Conservation (phyloP, 148 eudicot species). For the Talinum fruticosum region DNA sequence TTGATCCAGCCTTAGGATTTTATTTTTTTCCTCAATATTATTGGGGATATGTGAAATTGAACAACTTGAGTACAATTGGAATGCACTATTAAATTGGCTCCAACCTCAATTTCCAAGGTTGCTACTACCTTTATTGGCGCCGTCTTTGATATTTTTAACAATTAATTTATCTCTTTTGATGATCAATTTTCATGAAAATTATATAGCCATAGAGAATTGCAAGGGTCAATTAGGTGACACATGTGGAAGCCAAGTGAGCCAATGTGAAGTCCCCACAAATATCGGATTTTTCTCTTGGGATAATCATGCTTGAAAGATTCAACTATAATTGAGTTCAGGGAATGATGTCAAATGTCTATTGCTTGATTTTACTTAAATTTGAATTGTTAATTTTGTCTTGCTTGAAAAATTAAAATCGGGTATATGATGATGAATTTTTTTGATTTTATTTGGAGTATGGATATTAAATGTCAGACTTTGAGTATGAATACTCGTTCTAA, state of each 20-base stretch:
- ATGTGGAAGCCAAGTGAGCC: background rate
- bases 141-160: background rate
- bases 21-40: background rate
- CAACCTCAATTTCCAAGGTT: background rate
- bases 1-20: background rate
- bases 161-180: background rate
- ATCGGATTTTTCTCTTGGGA: background rate
- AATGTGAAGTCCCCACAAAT: background rate
- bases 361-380: background rate
- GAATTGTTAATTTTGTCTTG: no score
- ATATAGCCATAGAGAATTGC: background rate
- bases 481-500: no score
- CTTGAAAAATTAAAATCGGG: no score
- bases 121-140: slow-evolving; percentile 4
- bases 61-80: background rate
- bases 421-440: no score
- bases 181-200: background rate
- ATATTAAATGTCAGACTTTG: no score
- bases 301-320: background rate
- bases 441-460: no score
- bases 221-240: background rate
- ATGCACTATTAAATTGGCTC: background rate
- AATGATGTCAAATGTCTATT: background rate
- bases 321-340: background rate
- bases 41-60: background rate